A percentile compares a stretch with the other conserved stretches of the same genome.
Conservation (phyloP, 495 filamentous ascomycete species). For the Hyaloscypha variabilis region DNA sequence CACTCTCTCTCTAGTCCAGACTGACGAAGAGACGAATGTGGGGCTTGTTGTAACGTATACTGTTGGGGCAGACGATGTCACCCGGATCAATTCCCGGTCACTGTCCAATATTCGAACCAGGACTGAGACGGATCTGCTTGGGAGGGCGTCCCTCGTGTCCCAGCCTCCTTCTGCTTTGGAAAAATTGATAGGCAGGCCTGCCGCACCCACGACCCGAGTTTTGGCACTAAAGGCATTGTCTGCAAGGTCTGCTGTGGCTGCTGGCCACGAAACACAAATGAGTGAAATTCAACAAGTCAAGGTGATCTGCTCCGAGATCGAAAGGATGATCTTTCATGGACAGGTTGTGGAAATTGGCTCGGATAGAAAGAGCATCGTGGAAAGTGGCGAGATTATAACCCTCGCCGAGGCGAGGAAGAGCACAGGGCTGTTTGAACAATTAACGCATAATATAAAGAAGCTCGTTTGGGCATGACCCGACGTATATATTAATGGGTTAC, state of each 20-base stretch:
- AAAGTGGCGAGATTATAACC: slow-evolving; percentile 77
- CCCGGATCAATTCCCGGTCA: slow-evolving; percentile 82
- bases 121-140: slow-evolving; percentile 21
- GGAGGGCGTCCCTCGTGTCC: slow-evolving; percentile 20
- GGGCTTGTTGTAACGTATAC: slow-evolving; percentile 80
- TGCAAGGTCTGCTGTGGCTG: slow-evolving; percentile 47
- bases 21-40: slow-evolving; percentile 77
- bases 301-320: slow-evolving; percentile 62
- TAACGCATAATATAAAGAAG: slow-evolving; percentile 86
- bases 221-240: slow-evolving; percentile 65
- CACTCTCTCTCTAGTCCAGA: slow-evolving; percentile 71
- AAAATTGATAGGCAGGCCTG: slow-evolving; percentile 31
- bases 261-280: slow-evolving; percentile 40
- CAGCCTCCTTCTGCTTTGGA: slow-evolving; percentile 7
- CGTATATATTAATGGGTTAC: neutral
- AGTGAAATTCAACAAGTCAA: slow-evolving; percentile 73
- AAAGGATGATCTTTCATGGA: slow-evolving; percentile 29
- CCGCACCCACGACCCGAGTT: slow-evolving; percentile 21
- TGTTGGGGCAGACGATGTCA: slow-evolving; percentile 64
- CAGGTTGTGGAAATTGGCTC: slow-evolving; percentile 34
- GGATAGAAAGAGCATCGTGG: slow-evolving; percentile 49
- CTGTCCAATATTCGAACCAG: slow-evolving; percentile 54
- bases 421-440: slow-evolving; percentile 82
- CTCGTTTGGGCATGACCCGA: slow-evolving; percentile 76
- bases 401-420: slow-evolving; percentile 83